Conservation (phyloP, 2,329 filamentous ascomycete genomes). For the Gyromitra esculenta region DNA sequence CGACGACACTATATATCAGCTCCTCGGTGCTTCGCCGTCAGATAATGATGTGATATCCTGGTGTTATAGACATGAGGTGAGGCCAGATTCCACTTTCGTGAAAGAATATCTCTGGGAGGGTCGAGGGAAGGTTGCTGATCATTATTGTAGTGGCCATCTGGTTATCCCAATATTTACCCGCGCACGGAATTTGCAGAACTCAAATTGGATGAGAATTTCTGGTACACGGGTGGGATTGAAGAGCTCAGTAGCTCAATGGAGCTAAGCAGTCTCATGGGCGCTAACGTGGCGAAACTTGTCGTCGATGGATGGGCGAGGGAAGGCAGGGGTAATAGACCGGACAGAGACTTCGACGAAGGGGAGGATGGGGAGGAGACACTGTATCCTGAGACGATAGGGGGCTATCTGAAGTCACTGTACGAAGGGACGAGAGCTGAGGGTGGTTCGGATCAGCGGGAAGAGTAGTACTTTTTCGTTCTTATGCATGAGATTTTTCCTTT, state of each 20-base stretch:
- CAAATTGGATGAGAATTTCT: conserved; percentile 71
- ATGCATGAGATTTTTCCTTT: not conserved
- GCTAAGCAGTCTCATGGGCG: conserved; percentile 89
- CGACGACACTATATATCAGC: conserved; percentile 50
- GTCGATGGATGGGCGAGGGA: conserved; percentile 68
- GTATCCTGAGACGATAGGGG: conserved; percentile 12
- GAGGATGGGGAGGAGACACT: not conserved
- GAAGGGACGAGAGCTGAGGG: not conserved
- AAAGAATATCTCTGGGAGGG: not conserved
- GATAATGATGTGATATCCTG: conserved; percentile 50
- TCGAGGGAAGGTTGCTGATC: not conserved
- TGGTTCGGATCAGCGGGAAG: not conserved
- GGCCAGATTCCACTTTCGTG: conserved; percentile 12
- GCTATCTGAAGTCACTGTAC: conserved; percentile 15
- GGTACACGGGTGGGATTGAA: conserved; percentile 81
- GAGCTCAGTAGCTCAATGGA: conserved; percentile 98
- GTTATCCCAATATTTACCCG: conserved; percentile 59
- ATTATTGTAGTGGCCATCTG: conserved; percentile 28
- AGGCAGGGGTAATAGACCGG: conserved; percentile 34
- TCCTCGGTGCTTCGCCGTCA: conserved; percentile 25
- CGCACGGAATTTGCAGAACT: conserved; percentile 86
- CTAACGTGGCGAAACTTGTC: conserved; percentile 80
- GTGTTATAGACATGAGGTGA: conserved; percentile 55
- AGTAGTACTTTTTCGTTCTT: not conserved
- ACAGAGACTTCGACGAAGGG: conserved; percentile 9